These are phyloP conservation scores for Solanum aculeatissimum DNA, from an alignment of 305 asterid species.

Conservation along the genomic window DNA sequence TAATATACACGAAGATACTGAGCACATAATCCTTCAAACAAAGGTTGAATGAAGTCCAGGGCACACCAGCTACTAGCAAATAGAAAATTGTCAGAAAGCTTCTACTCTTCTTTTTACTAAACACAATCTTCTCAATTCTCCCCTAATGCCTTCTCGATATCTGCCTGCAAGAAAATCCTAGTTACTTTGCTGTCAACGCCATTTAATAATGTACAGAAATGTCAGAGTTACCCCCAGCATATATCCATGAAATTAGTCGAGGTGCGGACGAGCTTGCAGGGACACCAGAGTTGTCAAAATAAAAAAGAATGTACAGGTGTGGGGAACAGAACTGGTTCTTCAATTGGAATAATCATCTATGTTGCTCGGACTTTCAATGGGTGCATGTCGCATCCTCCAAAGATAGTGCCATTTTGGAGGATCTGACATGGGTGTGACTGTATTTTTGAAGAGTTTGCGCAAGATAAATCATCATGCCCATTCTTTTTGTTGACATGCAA, in stretches of 20 bases:
- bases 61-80: not conserved
- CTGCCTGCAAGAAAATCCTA: conserved; percentile 36
- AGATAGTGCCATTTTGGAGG: no score
- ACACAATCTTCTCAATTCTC: conserved; percentile 21
- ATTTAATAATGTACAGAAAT: not conserved
- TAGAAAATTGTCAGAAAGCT: not conserved
- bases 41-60: not conserved
- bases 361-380: no score
- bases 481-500: not conserved
- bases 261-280: no score
- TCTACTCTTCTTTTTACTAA: not conserved
- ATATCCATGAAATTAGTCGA: no score
- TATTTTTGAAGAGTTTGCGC: no score
- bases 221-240: no score
- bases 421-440: no score
- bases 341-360: not conserved
- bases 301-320: no score
- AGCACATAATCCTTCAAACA: not conserved
- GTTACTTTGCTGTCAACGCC: not conserved
- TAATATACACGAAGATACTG: not conserved
- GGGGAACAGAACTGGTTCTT: not conserved
- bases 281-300: no score
- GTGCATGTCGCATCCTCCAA: no score
- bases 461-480: not conserved
- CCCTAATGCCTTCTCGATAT: conserved; percentile 56